A percentile compares a stretch with the other conserved stretches of the same genome.
These are phyloP conservation scores for Botrytis pseudocinerea DNA, from an alignment of 2,329 filamentous ascomycete species.

Conservation along the genomic window DNA sequence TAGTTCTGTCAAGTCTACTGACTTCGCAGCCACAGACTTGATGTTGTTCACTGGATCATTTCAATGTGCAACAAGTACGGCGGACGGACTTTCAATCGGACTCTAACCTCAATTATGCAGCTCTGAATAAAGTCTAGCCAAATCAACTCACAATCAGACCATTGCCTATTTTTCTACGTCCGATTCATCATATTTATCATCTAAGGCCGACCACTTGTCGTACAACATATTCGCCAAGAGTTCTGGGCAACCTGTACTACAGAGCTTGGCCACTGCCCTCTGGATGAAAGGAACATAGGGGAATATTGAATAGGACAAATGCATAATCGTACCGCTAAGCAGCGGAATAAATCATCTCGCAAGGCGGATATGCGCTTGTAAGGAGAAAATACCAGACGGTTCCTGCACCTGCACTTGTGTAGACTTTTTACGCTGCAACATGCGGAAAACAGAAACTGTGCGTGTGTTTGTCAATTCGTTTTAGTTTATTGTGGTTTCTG, in stretches of 20 bases:
- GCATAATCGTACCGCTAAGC: background rate
- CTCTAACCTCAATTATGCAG: background rate
- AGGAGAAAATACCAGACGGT: conserved; percentile 1
- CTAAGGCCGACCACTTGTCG: background rate
- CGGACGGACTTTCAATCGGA: background rate
- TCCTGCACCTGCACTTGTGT: background rate
- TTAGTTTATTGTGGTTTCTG: background rate
- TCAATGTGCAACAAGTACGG: background rate
- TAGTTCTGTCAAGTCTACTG: background rate
- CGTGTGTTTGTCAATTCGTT: background rate
- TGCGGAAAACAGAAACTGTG: background rate
- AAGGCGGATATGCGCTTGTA: background rate
- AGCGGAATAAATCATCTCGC: background rate
- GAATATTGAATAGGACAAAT: background rate
- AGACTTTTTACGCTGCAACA: background rate
- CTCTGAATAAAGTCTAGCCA: background rate
- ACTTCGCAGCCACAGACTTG: background rate
- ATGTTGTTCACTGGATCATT: background rate
- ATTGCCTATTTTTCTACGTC: background rate
- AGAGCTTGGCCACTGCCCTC: background rate
- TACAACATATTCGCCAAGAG: conserved; percentile 6
- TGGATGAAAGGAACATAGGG: background rate
- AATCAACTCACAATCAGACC: background rate
- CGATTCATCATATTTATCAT: background rate
- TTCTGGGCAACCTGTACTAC: conserved; percentile 6